A percentile compares a stretch with the other conserved stretches of the same genome.
Evolutionary conservation across 2,329 filamentous ascomycete genomes (phyloP).

Genomic region (Huntiella abstrusa): DNA sequence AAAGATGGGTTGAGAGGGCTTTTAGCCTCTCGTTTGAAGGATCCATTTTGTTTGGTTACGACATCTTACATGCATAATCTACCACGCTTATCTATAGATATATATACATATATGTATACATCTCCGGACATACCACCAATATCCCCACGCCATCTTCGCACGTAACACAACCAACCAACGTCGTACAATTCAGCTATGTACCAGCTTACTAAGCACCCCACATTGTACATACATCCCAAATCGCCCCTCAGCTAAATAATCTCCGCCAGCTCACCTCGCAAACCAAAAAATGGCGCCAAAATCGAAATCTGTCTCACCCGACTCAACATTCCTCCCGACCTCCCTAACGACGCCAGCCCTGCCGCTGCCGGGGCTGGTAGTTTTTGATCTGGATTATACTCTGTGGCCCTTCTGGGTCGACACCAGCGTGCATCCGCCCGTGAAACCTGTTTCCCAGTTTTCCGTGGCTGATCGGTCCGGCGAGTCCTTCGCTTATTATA

Average conservation of each 20-base stretch:
- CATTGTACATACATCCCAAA: not conserved
- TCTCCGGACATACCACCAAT: not conserved
- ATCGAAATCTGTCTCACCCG: conserved; percentile 13
- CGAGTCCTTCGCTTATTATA: conserved; percentile 53
- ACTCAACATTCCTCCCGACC: conserved; percentile 18
- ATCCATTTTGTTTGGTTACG: no score
- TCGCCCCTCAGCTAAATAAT: not conserved
- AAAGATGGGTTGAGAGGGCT: not conserved
- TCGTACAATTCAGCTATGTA: not conserved
- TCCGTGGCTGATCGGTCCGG: conserved; percentile 35
- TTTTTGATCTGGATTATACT: conserved; percentile 95
- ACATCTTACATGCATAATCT: no score
- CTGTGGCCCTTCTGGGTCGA: conserved; percentile 99
- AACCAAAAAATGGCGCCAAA: conserved; percentile 8
- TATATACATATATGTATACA: no score
- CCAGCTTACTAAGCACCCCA: not conserved
- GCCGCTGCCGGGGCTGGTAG: conserved; percentile 63
- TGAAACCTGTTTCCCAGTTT: conserved; percentile 29
- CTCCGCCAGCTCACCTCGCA: not conserved
- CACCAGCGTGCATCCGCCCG: conserved; percentile 64
- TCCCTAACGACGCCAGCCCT: conserved; percentile 33
- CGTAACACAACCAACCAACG: no score
- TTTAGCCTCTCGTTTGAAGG: no score
- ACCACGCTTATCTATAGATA: no score
- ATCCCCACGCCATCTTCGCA: not conserved